Conservation (phyloP, 345 rosid species). For the Arabis alpina region DNA sequence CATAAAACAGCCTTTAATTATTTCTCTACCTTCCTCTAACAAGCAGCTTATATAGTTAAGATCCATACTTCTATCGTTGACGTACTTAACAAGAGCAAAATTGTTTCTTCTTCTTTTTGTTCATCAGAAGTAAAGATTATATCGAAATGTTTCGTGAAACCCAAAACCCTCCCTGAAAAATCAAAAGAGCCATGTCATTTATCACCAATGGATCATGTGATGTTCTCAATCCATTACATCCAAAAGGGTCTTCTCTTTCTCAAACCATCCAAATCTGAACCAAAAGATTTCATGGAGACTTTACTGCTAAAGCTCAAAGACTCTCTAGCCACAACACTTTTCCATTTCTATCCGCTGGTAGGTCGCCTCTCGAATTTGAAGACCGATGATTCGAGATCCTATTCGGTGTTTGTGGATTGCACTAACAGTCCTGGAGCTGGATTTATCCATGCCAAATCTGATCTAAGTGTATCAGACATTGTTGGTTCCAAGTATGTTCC, state of each 20-base stretch:
- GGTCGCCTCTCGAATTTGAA: slow-evolving; percentile 58
- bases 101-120: neutral
- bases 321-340: slow-evolving; percentile 62
- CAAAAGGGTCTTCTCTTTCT: slow-evolving; percentile 65
- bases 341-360: slow-evolving; percentile 68
- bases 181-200: slow-evolving; percentile 50
- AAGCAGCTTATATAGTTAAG: no score
- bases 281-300: slow-evolving; percentile 40
- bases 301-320: slow-evolving; percentile 50
- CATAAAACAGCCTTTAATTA: no score
- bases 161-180: slow-evolving; percentile 40
- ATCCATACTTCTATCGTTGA: no score
- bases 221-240: slow-evolving; percentile 64
- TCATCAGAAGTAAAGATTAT: slow-evolving; percentile 36
- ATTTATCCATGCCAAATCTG: slow-evolving; percentile 55
- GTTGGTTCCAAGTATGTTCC: slow-evolving; percentile 61
- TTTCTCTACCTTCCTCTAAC: no score
- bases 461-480: slow-evolving; percentile 53
- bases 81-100: no score
- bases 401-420: slow-evolving; percentile 59
- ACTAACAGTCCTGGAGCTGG: slow-evolving; percentile 70
- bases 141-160: slow-evolving; percentile 60
- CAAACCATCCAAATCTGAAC: slow-evolving; percentile 42
- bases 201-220: slow-evolving; percentile 58
- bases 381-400: slow-evolving; percentile 42